Base-by-base conservation (phyloP, 2,329 filamentous ascomycete species). In the Pseudophaeomoniella oleicola region DNA sequence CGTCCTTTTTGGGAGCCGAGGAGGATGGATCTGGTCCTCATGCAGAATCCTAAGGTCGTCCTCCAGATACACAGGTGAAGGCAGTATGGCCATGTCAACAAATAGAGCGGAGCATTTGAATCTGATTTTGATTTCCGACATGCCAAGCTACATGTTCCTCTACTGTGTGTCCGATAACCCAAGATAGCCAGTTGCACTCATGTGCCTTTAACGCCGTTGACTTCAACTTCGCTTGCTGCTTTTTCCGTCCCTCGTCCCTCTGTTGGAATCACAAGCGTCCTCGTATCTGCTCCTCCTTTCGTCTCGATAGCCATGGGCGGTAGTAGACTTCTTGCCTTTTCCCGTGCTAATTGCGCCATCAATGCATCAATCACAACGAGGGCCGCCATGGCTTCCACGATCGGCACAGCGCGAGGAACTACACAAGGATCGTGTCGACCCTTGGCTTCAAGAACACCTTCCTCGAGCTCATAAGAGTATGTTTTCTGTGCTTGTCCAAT, bases 401-500 rank as follows among this genome's bases (percentile, higher is more conserved):
- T 64, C n/a, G 62, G 61, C 14, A 94, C 78, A 3, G 86, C 87
- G 18, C 87, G 71, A 3, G 85, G 84, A 32, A 93, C 85, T 14
- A 96, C 88, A 51, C 84, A 92, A 3, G 90, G 87, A 54, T 96
- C 88, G 57, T 96, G 88, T 40, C 90, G 70, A 15, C 90, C 90
- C 71, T 94, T 96, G 35, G 87, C 86, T 43, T 86, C 83, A 19
- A 96, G 67, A 3, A 82, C 63, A 35, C 90, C 90, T 45, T 81
- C 75, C 6, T 69, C 63, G 32, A 79, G 80, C 41, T 80, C 78
- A 59, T 92, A 96, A 6, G 73, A 80, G 5, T 78, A 77, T 1
- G 90, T 96, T 11, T 69, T 71, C 64, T 96, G 88, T 31, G 82
- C 81, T 61, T 88, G 81, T 32, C 83, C 80, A 53, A 96, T 96